A percentile compares a stretch with the other conserved stretches of the same genome.
Evolutionary conservation across 1,139 yeast genomes (phyloP).

Genomic region (Geotrichum carabidarum): DNA sequence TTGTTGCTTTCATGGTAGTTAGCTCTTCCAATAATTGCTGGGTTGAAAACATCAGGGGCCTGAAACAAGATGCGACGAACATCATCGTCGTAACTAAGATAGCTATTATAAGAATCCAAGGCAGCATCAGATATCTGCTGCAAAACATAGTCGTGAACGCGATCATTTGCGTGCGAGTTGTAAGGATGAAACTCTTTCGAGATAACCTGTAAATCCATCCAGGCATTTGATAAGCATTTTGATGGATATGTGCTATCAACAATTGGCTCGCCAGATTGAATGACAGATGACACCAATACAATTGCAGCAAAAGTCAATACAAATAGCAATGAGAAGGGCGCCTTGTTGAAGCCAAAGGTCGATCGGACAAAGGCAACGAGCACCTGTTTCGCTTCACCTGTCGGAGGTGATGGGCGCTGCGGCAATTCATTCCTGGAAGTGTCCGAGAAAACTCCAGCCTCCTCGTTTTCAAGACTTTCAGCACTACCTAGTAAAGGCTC

Average conservation of each 20-base stretch:
- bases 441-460: not conserved
- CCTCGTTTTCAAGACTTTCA: not conserved
- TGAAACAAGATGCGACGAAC: constrained; percentile 46
- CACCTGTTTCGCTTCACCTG: not conserved
- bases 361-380: constrained; percentile 14
- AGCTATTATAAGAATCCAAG: constrained; percentile 31
- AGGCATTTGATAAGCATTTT: constrained; percentile 45
- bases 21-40: constrained; percentile 43
- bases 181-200: constrained; percentile 70
- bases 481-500: not conserved
- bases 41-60: constrained; percentile 45
- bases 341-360: constrained; percentile 29
- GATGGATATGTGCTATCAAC: constrained; percentile 23
- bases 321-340: constrained; percentile 29
- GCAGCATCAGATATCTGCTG: constrained; percentile 40
- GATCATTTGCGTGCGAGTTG: constrained; percentile 68
- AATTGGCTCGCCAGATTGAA: constrained; percentile 21
- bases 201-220: constrained; percentile 67
- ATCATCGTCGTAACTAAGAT: constrained; percentile 51
- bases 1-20: constrained; percentile 78
- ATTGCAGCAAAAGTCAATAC: constrained; percentile 23
- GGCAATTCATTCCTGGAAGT: not conserved
- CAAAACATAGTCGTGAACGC: constrained; percentile 63
- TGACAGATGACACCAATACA: constrained; percentile 13
- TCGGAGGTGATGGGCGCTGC: not conserved